Evolutionary conservation across 1,284 basidiomycete species (phyloP), one percentile per base, ranked within the genome.

Genomic region (Moesziomyces parantarcticus): DNA sequence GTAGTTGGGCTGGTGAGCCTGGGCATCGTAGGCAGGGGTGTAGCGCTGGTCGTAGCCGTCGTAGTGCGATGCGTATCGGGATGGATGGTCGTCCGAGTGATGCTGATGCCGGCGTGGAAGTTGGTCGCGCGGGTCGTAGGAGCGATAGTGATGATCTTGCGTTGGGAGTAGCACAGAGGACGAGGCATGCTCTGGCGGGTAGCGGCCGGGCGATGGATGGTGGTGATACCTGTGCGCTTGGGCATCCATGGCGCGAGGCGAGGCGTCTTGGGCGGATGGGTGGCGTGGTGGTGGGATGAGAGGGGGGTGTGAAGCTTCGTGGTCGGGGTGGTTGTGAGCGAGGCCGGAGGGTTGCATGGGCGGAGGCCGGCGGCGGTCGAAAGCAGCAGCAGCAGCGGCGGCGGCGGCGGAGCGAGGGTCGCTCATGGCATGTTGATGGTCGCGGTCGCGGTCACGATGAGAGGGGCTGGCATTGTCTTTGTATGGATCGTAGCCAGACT

Each of bases 261-360:
- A 16, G 18, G 47, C 59, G 26, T 42, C 39, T 18, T 48, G 36
- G n/a, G 50, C 25, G 18, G 60, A 34, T 18, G 10, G 42, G 14
- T 41, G 16, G 25, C 26, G 45, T 11, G 50, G 50, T 21, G 56
- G 49, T 22, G 45, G 53, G 9, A 23, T 32, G 26, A 29, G 46
- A 23, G 49, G 42, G 3, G 22, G 29, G 18, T 52, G 62, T 42
- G 59, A 5, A 21, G 22, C 14, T 25, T 36, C 43, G 32, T 58
- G 51, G 34, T 54, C 53, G 13, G 25, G 43, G 34, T 60, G 57
- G 46, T 34, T 53, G 6, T 60, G 63, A 42, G 63, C 51, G 23
- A 66, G 21, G 46, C 53, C 58, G 44, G 63, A 60, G 16, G 50
- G 47, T 22, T 60, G 63, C 48, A 55, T 59, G 29, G 8, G 29